phyloP scores from a whole-genome alignment of 208 protist species.

The Naegleria gruberi region DNA sequence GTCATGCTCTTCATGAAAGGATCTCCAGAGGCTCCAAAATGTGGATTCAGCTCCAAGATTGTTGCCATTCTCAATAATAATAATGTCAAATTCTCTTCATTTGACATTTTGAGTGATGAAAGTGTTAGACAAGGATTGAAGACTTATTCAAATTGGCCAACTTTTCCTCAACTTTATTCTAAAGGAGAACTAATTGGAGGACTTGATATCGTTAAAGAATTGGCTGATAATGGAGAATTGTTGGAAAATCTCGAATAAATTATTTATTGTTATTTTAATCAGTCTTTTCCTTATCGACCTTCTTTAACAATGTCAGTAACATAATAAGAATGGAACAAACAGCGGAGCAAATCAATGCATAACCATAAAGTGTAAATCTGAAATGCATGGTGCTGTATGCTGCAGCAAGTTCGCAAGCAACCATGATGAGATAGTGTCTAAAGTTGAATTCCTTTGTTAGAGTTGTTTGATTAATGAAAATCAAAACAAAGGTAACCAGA shows the following conservation, averaged over 20 bases:
- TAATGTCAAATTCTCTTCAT: conserved; percentile 58
- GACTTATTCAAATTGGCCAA: conserved; percentile 77
- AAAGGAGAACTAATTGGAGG: conserved; percentile 81
- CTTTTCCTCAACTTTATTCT: conserved; percentile 83
- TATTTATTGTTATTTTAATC: background rate
- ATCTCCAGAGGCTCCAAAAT: conserved; percentile 67
- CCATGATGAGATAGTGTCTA: background rate
- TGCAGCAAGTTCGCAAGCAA: background rate
- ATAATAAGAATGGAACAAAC: background rate
- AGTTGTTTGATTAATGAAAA: background rate
- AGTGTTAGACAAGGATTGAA: conserved; percentile 76
- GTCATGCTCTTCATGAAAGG: conserved; percentile 82
- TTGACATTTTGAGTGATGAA: conserved; percentile 77
- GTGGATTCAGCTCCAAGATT: conserved; percentile 71
- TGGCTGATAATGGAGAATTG: conserved; percentile 65
- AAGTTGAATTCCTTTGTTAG: background rate
- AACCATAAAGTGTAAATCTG: background rate
- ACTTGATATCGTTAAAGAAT: conserved; percentile 71
- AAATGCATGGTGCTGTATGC: background rate
- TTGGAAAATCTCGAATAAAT: conserved; percentile 8
- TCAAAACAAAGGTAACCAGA: background rate
- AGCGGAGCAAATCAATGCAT: background rate
- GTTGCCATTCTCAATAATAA: conserved; percentile 40
- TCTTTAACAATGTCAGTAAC: background rate
- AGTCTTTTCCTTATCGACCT: background rate